These are phyloP conservation scores for Lyophyllum shimeji DNA, from an alignment of 768 basidiomycete genomes.

Conservation along the genomic window DNA sequence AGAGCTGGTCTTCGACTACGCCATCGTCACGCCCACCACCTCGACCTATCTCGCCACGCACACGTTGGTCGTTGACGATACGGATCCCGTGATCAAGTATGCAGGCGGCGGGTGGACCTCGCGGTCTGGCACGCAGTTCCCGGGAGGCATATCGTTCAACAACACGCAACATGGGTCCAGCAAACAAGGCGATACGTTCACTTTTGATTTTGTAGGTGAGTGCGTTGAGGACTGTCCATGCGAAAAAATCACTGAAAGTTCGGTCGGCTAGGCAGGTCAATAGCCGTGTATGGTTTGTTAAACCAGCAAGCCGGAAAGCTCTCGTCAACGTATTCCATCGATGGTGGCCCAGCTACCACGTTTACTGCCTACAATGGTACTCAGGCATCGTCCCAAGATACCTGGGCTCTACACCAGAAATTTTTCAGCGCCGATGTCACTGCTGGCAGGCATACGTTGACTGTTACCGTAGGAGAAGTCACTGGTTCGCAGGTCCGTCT, in stretches of 20 bases:
- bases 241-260: no score
- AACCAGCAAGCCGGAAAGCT: slow-evolving; percentile 1
- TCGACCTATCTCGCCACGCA: not conserved
- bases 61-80: slow-evolving; percentile 5
- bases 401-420: slow-evolving; percentile 6
- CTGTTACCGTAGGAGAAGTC: slow-evolving; percentile 5
- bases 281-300: slow-evolving; percentile 5
- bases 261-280: not conserved
- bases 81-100: slow-evolving; percentile 4
- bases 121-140: not conserved
- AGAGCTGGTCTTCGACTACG: slow-evolving; percentile 4
- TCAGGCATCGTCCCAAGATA: not conserved
- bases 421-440: slow-evolving; percentile 1
- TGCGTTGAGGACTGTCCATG: not conserved
- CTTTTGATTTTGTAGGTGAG: not conserved
- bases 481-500: slow-evolving; percentile 4
- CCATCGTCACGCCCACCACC: slow-evolving; percentile 1
- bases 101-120: slow-evolving; percentile 1
- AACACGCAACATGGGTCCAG: slow-evolving; percentile 3
- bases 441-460: slow-evolving; percentile 5
- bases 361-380: not conserved
- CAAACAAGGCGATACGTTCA: slow-evolving; percentile 5
- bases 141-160: not conserved
- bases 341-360: not conserved
- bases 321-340: slow-evolving; percentile 3